phyloP scores from a whole-genome alignment of 108 stramenopile genomes.

The Cyclotella sp. region DNA sequence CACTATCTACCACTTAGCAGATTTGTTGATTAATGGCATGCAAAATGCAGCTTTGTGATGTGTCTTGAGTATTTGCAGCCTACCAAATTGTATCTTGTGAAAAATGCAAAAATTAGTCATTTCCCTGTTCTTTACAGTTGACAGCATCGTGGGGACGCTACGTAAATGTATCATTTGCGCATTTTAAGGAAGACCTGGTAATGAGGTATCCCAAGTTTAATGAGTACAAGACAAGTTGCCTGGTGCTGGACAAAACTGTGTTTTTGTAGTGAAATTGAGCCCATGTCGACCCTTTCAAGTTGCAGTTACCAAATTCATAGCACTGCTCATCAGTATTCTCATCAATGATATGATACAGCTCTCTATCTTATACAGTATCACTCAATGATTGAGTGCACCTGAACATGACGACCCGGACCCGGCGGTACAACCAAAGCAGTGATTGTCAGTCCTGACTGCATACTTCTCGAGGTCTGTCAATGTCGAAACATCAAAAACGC shows the following conservation, averaged over 20 bases:
- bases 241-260: not conserved
- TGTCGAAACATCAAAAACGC: conserved; percentile 91
- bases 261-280: not conserved
- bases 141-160: not conserved
- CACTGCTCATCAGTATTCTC: not conserved
- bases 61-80: no score
- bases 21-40: no score
- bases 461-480: conserved; percentile 77
- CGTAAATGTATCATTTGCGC: not conserved
- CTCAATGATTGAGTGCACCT: conserved; percentile 19
- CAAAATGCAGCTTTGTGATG: no score
- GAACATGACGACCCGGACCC: conserved; percentile 78
- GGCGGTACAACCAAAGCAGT: conserved; percentile 98
- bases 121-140: no score
- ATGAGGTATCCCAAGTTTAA: not conserved
- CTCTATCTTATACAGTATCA: not conserved
- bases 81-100: no score
- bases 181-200: not conserved
- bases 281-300: no score
- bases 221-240: not conserved
- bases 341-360: not conserved
- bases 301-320: not conserved
- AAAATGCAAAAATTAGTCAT: no score
- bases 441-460: conserved; percentile 89
- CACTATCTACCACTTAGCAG: no score